Evolutionary conservation across 257 asterid genomes (phyloP).

Genomic region (Striga asiatica): DNA sequence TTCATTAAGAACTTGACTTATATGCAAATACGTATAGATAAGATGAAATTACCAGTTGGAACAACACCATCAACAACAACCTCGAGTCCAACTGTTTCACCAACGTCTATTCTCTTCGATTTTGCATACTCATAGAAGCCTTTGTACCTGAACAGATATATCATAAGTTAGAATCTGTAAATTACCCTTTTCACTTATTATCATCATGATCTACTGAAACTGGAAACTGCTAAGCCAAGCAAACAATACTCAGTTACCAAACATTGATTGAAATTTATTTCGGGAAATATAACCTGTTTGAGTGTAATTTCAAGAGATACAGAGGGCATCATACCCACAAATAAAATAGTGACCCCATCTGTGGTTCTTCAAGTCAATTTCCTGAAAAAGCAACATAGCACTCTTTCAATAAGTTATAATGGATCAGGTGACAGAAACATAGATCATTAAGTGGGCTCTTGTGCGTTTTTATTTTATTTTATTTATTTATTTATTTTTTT

Average conservation of each 20-base stretch:
- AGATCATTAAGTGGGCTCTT: slow-evolving; percentile 18
- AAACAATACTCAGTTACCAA: neutral
- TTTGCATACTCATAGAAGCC: slow-evolving; percentile 80
- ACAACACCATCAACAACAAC: slow-evolving; percentile 83
- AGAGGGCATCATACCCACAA: slow-evolving; percentile 58
- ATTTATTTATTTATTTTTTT: too few species aligned
- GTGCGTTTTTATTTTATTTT: neutral
- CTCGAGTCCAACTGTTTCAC: slow-evolving; percentile 62
- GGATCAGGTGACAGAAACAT: slow-evolving; percentile 28
- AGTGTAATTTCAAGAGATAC: too few species aligned
- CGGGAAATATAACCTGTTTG: slow-evolving; percentile 13
- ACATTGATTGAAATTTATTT: neutral
- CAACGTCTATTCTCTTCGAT: slow-evolving; percentile 52
- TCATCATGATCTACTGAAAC: too few species aligned
- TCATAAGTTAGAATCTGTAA: neutral
- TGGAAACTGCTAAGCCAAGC: too few species aligned
- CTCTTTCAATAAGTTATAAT: neutral
- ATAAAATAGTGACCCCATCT: slow-evolving; percentile 91
- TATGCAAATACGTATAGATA: neutral
- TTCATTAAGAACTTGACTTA: neutral
- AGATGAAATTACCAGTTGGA: slow-evolving; percentile 50
- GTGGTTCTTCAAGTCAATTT: slow-evolving; percentile 75
- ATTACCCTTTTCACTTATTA: too few species aligned
- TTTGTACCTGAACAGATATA: slow-evolving; percentile 52
- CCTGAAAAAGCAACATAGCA: slow-evolving; percentile 32